These are phyloP conservation scores for Penicillium ochrochloron DNA, from an alignment of 495 filamentous ascomycete genomes.

Conservation along the genomic window DNA sequence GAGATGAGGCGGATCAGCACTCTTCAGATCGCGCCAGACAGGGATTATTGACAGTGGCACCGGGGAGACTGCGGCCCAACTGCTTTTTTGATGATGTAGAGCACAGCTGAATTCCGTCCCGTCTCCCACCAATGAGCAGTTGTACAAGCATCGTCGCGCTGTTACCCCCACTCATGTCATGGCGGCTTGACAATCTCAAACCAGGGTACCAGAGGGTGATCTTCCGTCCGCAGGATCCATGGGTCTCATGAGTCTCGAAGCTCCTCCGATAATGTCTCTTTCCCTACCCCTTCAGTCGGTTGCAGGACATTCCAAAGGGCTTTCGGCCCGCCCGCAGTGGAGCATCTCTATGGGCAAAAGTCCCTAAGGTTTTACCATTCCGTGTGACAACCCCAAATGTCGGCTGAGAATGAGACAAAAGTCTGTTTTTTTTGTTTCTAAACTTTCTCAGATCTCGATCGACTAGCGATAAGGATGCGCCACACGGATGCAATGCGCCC, in stretches of 20 bases:
- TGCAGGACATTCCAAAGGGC: conserved; percentile 10
- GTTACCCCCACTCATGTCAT: conserved; percentile 15
- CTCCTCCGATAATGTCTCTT: conserved; percentile 6
- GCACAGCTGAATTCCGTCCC: conserved; percentile 4
- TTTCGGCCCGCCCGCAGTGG: neutral
- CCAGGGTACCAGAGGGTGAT: conserved; percentile 1
- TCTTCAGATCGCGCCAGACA: conserved; percentile 3
- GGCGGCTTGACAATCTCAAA: conserved; percentile 12
- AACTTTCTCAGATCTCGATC: conserved; percentile 12
- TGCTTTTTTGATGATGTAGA: conserved; percentile 13
- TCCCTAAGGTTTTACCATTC: neutral
- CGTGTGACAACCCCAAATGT: conserved; percentile 3
- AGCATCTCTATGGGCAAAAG: neutral
- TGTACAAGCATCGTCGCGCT: neutral
- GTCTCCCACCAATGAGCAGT: conserved; percentile 7
- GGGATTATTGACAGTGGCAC: neutral
- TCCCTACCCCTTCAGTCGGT: conserved; percentile 7
- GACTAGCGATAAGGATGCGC: conserved; percentile 24
- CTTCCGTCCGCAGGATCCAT: neutral
- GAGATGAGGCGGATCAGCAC: neutral
- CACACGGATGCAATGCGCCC: conserved; percentile 19
- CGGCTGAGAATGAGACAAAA: conserved; percentile 4
- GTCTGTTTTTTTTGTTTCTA: no score
- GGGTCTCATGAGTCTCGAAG: neutral
- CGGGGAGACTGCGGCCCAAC: conserved; percentile 1